Percentiles rank a stretch among this genome's conserved stretches.
These are phyloP conservation scores for Nepenthes alata DNA, from an alignment of 179 eudicot genomes.

Conservation along the genomic window DNA sequence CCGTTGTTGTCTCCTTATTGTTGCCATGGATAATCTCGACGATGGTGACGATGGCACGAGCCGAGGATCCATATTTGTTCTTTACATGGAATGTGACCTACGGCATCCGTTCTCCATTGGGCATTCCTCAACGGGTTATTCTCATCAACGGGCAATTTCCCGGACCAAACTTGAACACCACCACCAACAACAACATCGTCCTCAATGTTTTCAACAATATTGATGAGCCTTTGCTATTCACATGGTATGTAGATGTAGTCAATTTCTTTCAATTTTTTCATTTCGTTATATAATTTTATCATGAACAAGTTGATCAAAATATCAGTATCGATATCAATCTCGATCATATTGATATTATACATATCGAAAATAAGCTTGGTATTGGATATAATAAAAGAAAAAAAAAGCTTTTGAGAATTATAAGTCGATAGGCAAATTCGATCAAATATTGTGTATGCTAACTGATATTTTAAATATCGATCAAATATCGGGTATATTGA, in stretches of 20 bases:
- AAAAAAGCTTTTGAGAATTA: no score
- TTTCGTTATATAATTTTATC: no score
- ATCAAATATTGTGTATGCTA: no score
- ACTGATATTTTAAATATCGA: no score
- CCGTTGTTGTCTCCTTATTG: neutral
- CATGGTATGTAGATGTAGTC: slow-evolving; percentile 24
- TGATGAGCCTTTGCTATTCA: slow-evolving; percentile 56
- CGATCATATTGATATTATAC: no score
- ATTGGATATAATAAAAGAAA: no score
- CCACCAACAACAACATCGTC: slow-evolving; percentile 40
- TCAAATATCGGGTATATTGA: no score
- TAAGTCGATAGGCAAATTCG: no score
- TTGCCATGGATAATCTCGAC: neutral
- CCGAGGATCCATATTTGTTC: slow-evolving; percentile 44
- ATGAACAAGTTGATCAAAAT: no score
- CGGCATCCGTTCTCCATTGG: slow-evolving; percentile 50
- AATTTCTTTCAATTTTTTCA: no score
- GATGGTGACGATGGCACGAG: slow-evolving; percentile 16
- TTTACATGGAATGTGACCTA: slow-evolving; percentile 43
- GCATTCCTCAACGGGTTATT: slow-evolving; percentile 50
- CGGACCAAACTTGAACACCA: slow-evolving; percentile 39
- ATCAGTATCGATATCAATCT: no score
- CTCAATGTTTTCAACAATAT: slow-evolving; percentile 51
- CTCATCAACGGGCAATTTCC: slow-evolving; percentile 50
- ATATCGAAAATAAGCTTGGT: no score